phyloP scores from a whole-genome alignment of 768 basidiomycete species.

The Tylopilus intermedius region DNA sequence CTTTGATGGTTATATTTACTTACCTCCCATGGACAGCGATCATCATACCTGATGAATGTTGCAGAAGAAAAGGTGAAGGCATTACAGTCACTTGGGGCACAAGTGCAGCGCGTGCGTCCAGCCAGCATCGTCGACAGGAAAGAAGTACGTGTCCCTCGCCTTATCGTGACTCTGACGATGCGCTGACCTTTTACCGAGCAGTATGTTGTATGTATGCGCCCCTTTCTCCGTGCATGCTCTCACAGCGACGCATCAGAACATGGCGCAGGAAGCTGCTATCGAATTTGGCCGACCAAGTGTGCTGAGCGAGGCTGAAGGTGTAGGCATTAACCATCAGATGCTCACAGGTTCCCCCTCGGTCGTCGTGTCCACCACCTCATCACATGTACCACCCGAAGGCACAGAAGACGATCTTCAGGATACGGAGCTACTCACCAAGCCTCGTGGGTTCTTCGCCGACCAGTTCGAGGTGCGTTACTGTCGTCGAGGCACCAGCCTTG shows the following conservation, averaged over 20 bases:
- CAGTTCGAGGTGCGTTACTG: conserved; percentile 71
- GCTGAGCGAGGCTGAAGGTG: conserved; percentile 7
- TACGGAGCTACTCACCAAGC: conserved; percentile 43
- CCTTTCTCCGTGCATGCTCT: background rate
- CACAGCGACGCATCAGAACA: conserved; percentile 51
- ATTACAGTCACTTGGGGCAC: conserved; percentile 76
- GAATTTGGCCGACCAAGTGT: conserved; percentile 55
- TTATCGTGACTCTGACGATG: background rate
- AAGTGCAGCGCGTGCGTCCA: conserved; percentile 87
- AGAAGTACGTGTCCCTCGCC: conserved; percentile 49
- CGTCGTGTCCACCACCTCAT: conserved; percentile 50
- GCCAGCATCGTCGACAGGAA: conserved; percentile 96
- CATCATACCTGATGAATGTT: conserved; percentile 83
- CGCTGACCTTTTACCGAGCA: conserved; percentile 21
- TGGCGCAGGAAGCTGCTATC: conserved; percentile 74
- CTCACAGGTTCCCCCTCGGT: conserved; percentile 45
- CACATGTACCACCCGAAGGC: conserved; percentile 34
- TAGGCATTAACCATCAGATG: conserved; percentile 30
- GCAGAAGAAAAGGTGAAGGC: conserved; percentile 89
- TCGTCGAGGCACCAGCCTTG: background rate
- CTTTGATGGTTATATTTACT: background rate
- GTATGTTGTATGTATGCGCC: conserved; percentile 56
- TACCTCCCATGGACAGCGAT: conserved; percentile 49
- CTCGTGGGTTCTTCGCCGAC: conserved; percentile 89
- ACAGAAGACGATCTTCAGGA: conserved; percentile 32